These are phyloP conservation scores for Solanum arcanum DNA, from an alignment of 257 asterid species.

Conservation along the genomic window DNA sequence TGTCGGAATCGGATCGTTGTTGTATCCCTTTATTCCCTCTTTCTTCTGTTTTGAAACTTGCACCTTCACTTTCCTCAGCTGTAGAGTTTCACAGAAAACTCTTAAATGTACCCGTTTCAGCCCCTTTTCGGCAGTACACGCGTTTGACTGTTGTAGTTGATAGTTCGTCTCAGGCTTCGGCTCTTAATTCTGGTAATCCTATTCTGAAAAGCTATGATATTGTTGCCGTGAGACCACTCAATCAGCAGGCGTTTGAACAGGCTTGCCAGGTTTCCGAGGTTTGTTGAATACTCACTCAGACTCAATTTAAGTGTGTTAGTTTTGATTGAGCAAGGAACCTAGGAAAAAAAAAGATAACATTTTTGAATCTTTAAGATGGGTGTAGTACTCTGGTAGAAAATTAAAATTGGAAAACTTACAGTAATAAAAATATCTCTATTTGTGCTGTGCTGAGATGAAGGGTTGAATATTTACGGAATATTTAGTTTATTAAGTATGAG, in stretches of 20 bases:
- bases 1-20: constrained; percentile 81
- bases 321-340: neutral
- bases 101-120: constrained; percentile 41
- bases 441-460: neutral
- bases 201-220: constrained; percentile 59
- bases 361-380: neutral
- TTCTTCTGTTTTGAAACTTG: constrained; percentile 34
- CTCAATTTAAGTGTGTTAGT: neutral
- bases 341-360: neutral
- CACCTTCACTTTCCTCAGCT: constrained; percentile 40
- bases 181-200: constrained; percentile 66
- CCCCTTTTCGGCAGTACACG: constrained; percentile 79
- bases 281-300: neutral
- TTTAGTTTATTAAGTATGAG: neutral
- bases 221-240: constrained; percentile 66
- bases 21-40: constrained; percentile 45
- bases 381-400: neutral
- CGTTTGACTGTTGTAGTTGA: constrained; percentile 68
- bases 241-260: constrained; percentile 62
- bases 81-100: constrained; percentile 59
- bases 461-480: neutral
- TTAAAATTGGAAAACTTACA: neutral
- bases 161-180: constrained; percentile 42
- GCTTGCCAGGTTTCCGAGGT: constrained; percentile 81
- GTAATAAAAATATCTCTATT: neutral